Conservation (phyloP, 2,329 filamentous ascomycete genomes). For the Epichloe typhina region DNA sequence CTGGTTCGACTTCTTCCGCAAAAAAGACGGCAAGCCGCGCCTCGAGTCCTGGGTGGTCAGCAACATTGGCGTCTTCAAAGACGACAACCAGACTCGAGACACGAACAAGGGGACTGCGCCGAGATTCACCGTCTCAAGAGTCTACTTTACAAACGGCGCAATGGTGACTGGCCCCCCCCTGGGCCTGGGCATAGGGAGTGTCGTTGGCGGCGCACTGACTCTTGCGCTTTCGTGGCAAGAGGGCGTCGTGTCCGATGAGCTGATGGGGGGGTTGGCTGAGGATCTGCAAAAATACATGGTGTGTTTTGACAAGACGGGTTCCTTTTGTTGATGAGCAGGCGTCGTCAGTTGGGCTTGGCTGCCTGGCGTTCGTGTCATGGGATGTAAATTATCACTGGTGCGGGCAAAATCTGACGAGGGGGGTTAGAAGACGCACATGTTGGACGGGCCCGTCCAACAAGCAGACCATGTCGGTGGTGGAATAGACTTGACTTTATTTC, state of each 20-base stretch:
- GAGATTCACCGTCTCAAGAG: constrained; percentile 26
- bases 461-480: too few relatives aligned
- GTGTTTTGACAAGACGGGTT: constrained; percentile 13
- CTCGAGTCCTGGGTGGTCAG: constrained; percentile 36
- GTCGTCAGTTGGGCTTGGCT: too few relatives aligned
- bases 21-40: constrained; percentile 29
- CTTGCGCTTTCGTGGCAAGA: constrained; percentile 37
- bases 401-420: too few relatives aligned
- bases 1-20: constrained; percentile 26
- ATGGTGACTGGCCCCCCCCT: constrained; percentile 28
- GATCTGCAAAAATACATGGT: constrained; percentile 20
- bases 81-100: neutral
- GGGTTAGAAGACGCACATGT: too few relatives aligned
- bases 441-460: too few relatives aligned
- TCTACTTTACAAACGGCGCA: constrained; percentile 37
- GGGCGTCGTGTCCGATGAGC: constrained; percentile 23
- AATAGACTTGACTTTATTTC: too few relatives aligned
- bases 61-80: constrained; percentile 34
- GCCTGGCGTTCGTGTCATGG: neutral
- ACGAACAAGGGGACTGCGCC: neutral
- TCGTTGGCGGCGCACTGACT: constrained; percentile 25
- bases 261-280: constrained; percentile 23
- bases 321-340: neutral
- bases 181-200: constrained; percentile 33
- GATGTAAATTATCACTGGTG: neutral